These are phyloP conservation scores for Harringtonia lauricola DNA, from an alignment of 2,329 filamentous ascomycete species.

Conservation along the genomic window DNA sequence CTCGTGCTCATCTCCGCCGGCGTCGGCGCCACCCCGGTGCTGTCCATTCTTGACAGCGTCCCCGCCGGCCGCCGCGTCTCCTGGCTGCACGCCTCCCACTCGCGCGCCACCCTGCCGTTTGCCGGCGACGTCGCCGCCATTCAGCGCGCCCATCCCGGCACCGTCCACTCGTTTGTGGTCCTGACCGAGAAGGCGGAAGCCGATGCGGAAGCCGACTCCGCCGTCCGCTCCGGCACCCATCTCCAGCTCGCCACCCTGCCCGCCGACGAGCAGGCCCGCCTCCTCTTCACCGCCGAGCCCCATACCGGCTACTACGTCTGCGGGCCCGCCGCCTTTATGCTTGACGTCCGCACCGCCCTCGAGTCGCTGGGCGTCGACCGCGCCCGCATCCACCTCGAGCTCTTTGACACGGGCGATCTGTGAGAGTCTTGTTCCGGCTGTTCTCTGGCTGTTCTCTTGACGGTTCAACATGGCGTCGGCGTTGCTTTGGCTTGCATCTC, in stretches of 20 bases:
- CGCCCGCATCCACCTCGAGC: constrained; percentile 54
- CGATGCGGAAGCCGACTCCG: constrained; percentile 18
- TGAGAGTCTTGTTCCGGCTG: too few relatives aligned
- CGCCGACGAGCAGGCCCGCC: constrained; percentile 36
- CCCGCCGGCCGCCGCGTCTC: constrained; percentile 34
- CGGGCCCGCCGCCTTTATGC: constrained; percentile 62
- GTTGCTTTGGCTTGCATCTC: too few relatives aligned
- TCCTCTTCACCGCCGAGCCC: constrained; percentile 43
- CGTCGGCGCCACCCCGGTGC: constrained; percentile 56
- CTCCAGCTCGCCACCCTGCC: constrained; percentile 49
- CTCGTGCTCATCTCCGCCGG: constrained; percentile 57
- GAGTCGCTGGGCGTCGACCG: constrained; percentile 41
- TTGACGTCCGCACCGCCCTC: constrained; percentile 41
- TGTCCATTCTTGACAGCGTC: constrained; percentile 52
- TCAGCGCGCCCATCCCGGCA: constrained; percentile 26
- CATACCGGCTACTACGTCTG: constrained; percentile 60
- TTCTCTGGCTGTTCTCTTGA: too few relatives aligned
- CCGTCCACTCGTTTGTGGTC: constrained; percentile 46
- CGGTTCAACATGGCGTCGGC: too few relatives aligned
- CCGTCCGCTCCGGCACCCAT: constrained; percentile 30
- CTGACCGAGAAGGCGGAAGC: constrained; percentile 28
- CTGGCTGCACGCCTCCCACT: constrained; percentile 52
- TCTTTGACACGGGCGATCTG: constrained; percentile 50
- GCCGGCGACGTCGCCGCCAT: constrained; percentile 32
- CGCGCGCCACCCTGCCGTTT: constrained; percentile 43